A percentile compares a stretch with the other conserved stretches of the same genome.
phyloP scores from a whole-genome alignment of 2,329 filamentous ascomycete species.

The Trichoderma sp. region DNA sequence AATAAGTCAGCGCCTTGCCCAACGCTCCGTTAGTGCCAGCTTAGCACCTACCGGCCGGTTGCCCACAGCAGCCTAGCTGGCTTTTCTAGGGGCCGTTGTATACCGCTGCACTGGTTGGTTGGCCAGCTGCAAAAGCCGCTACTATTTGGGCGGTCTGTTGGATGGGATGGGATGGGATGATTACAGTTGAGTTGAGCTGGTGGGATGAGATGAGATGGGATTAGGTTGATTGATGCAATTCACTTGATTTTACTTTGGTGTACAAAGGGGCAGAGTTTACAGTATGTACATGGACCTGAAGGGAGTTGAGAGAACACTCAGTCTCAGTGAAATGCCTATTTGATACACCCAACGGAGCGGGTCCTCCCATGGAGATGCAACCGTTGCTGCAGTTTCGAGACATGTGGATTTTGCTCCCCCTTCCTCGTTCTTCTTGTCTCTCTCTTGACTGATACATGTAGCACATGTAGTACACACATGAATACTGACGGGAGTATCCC shows the following conservation, averaged over 20 bases:
- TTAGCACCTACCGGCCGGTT: not conserved
- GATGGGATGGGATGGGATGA: not conserved
- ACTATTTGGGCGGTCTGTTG: not conserved
- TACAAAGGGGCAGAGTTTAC: not conserved
- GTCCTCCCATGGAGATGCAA: slow-evolving; percentile 11
- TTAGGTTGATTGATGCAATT: not conserved
- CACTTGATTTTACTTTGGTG: not conserved
- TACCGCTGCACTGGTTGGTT: slow-evolving; percentile 12
- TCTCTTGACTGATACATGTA: not conserved
- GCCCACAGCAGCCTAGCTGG: slow-evolving; percentile 14
- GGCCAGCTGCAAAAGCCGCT: not conserved
- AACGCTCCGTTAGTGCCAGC: slow-evolving; percentile 13
- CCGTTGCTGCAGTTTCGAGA: slow-evolving; percentile 21
- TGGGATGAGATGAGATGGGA: not conserved
- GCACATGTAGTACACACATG: not conserved
- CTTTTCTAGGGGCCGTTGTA: slow-evolving; percentile 7
- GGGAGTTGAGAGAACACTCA: not conserved
- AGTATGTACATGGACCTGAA: not conserved
- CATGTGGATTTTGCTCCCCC: slow-evolving; percentile 4
- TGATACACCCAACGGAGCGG: not conserved
- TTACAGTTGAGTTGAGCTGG: not conserved
- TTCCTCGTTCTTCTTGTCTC: not conserved
- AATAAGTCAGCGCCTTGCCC: not conserved
- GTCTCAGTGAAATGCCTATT: not conserved
- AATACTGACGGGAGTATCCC: not conserved